Evolutionary conservation across 2,329 filamentous ascomycete genomes (phyloP), one percentile per base, ranked within the genome.

Genomic region (Dothidotthia symphoricarpi): DNA sequence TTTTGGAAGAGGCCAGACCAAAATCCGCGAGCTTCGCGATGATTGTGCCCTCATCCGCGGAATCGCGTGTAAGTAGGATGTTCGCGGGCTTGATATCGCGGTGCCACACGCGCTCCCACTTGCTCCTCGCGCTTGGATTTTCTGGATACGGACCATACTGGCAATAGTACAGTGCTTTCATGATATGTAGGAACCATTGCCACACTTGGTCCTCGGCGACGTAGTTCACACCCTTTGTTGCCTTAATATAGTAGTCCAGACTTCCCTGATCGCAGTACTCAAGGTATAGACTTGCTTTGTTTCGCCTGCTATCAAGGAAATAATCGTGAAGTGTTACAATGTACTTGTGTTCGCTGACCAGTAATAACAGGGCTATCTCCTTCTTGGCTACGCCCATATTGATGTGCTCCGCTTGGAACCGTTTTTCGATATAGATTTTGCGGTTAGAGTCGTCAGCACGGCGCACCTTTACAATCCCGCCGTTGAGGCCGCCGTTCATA

Each of bases 1-100:
- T 31, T 28, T 47, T 42, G 2, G 40, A 45, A 3, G 37, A 24
- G 1, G 47, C 37, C 11, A 34, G 47, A 3, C 54, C 50, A 29
- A 55, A 55, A 30, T 55, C 51, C 2, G 41, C 48, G 9, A 57
- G 46, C 24, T 51, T 51, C 4, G 42, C 46, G 13, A 56, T 33
- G 22, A 55, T 31, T 19, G 36, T 28, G 3, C 34, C 24, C 14
- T 29, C 24, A 5, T 24, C 12, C 3, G 30, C 12, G 11, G 28
- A 24, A 13, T 41, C 28, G 2, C 27, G 41, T 3, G 35, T 48
- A 9, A 57, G 30, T 4, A 57, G 36, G 10, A 52, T 43, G 27
- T 57, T 57, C 1, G 14, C 46, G 1, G 46, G 53, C 15, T 55
- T 52, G 10, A 55, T 39, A 13, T 55, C 48, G 11, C 42, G 39